Evolutionary conservation across 768 basidiomycete genomes (phyloP).

Genomic region (Lactarius tabidus): DNA sequence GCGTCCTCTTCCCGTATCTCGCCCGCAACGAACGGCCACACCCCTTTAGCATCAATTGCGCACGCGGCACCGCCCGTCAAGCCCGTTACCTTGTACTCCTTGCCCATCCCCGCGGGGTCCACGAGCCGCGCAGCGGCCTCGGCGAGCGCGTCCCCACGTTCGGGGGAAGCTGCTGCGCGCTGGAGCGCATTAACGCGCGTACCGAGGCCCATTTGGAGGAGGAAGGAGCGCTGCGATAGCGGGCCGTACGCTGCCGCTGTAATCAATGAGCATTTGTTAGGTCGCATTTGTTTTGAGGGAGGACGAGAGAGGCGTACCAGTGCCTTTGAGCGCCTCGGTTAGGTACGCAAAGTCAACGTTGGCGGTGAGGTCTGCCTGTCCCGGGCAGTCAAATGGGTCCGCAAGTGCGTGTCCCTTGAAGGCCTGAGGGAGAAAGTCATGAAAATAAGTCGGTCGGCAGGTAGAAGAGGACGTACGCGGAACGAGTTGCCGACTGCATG

Average conservation of each 20-base stretch:
- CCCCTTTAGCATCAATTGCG: slow-evolving; percentile 12
- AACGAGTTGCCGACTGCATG: slow-evolving; percentile 69
- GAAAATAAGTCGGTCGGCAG: slow-evolving; percentile 4
- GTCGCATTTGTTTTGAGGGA: not conserved
- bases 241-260: slow-evolving; percentile 58
- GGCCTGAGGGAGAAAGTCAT: slow-evolving; percentile 48
- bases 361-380: slow-evolving; percentile 88
- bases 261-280: not conserved
- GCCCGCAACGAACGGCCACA: slow-evolving; percentile 30
- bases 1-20: slow-evolving; percentile 1
- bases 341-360: slow-evolving; percentile 95
- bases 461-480: slow-evolving; percentile 53
- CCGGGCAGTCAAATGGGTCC: slow-evolving; percentile 80
- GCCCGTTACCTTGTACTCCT: slow-evolving; percentile 79
- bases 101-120: slow-evolving; percentile 81
- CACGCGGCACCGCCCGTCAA: slow-evolving; percentile 32
- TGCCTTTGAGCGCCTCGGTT: slow-evolving; percentile 64
- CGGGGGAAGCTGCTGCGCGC: slow-evolving; percentile 45
- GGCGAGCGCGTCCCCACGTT: slow-evolving; percentile 50
- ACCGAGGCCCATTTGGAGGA: slow-evolving; percentile 71
- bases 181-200: slow-evolving; percentile 62
- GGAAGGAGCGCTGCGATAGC: slow-evolving; percentile 70
- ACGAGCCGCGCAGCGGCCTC: slow-evolving; percentile 67
- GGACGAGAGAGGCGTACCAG: slow-evolving; percentile 45
- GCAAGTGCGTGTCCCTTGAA: slow-evolving; percentile 86